Base-by-base conservation (phyloP, 176 grass and related monocot genomes). In the Elaeis guineensis region DNA sequence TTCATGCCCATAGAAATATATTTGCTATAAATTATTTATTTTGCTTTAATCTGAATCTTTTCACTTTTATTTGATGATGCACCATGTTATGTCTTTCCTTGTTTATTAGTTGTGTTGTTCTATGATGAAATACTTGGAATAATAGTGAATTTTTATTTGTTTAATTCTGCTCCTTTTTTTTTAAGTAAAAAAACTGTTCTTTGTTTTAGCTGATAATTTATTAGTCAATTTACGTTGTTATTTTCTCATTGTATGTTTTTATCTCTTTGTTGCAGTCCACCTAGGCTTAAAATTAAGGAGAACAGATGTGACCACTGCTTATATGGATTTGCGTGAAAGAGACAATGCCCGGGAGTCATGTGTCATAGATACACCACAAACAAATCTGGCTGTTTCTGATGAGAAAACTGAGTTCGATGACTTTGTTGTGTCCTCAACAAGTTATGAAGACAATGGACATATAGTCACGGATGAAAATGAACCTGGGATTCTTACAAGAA, bases 351-450 rank as follows among this genome's bases (percentile, higher is more conserved):
- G 61, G 48, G 67, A 52, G 69, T 50, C 76, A 17, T 78, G 74
- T 51, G n/a, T 52, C 48, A 68, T 66, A 67, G 78, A 85, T 57
- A 62, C 18, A 30, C 54, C 69, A 54, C 63, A 83, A 79, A 73
- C 57, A 69, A 53, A 79, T 58, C 73, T 60, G 19, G 72, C 77
- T 66, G 73, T 66, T 72, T 72, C 66, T 26, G 49, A 75, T 58
- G 66, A 78, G 72, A 81, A 60, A 65, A 56, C 21, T 53, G 66
- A 89, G 35, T 82, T 80, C 48, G 82, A 83, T 74, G 64, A 32
- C 52, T 71, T 68, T 12, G 58, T 83, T 49, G 16, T 15, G 49
- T 56, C 63, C 58, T 71, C 86, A 12, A 61, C 82, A 72, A 75
- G 66, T 50, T 67, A 69, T 75, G 63, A 51, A 79, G 86, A 77